Evolutionary conservation across 2,329 filamentous ascomycete genomes (phyloP).

Genomic region (Aureobasidium sp.): DNA sequence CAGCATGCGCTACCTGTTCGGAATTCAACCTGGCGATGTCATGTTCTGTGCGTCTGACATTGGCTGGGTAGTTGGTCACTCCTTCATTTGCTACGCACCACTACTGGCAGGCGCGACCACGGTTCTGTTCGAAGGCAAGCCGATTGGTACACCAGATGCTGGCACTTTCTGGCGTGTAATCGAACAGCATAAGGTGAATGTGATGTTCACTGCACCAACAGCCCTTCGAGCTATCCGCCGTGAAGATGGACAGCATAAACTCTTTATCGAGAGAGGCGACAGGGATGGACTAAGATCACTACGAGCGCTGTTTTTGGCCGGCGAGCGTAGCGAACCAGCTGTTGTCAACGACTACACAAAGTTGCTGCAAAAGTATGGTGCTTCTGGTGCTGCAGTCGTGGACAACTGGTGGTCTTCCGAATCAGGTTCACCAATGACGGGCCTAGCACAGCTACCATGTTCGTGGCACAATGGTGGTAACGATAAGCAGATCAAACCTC

Average conservation of each 20-base stretch:
- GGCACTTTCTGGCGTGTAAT: constrained; percentile 82
- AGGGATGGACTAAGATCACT: constrained; percentile 64
- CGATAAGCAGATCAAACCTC: constrained; percentile 48
- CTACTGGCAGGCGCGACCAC: constrained; percentile 79
- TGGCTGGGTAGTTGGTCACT: constrained; percentile 83
- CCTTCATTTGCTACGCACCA: constrained; percentile 83
- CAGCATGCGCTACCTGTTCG: constrained; percentile 75
- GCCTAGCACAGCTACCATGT: constrained; percentile 53
- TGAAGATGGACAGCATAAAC: constrained; percentile 68
- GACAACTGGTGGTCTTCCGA: constrained; percentile 72
- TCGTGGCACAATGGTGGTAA: constrained; percentile 40
- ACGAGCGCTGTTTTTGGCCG: constrained; percentile 72
- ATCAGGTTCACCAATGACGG: constrained; percentile 60
- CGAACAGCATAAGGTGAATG: constrained; percentile 76
- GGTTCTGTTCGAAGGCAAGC: constrained; percentile 89
- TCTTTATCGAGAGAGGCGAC: constrained; percentile 55
- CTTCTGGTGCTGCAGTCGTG: constrained; percentile 52
- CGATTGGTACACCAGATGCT: constrained; percentile 78
- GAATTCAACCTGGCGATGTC: constrained; percentile 74
- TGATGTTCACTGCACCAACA: constrained; percentile 78
- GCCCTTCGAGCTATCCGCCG: constrained; percentile 80
- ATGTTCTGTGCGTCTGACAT: constrained; percentile 77
- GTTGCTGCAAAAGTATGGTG: constrained; percentile 59
- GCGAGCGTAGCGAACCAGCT: constrained; percentile 80
- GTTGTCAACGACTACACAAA: constrained; percentile 75